Conservation (phyloP, 2,329 filamentous ascomycete genomes). For the Tolypocladium guangdongense region DNA sequence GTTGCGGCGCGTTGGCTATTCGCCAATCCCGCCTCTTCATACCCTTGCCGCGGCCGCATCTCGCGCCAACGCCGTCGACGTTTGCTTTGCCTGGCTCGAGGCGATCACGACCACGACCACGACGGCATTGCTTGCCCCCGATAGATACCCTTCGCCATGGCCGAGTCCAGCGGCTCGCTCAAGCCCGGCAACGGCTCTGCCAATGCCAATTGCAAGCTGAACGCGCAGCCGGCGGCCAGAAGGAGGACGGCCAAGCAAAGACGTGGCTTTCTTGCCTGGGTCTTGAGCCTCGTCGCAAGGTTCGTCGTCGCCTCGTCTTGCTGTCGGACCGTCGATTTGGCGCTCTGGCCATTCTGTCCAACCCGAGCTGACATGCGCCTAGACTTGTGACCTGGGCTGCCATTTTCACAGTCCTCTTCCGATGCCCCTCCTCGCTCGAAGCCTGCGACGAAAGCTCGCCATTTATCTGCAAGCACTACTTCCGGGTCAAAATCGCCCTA, state of each 20-base stretch:
- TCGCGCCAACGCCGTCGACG: neutral
- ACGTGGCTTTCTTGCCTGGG: slow-evolving; percentile 21
- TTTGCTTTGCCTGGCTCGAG: neutral
- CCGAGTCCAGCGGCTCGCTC: slow-evolving; percentile 18
- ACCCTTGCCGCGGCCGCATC: neutral
- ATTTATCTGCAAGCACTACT: slow-evolving; percentile 74
- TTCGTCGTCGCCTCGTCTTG: slow-evolving; percentile 18
- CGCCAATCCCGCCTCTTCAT: no score
- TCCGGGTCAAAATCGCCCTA: slow-evolving; percentile 50
- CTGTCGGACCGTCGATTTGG: neutral
- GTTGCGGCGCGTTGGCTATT: neutral
- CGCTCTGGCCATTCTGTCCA: neutral
- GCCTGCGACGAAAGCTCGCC: slow-evolving; percentile 61
- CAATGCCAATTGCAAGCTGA: slow-evolving; percentile 22
- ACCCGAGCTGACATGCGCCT: neutral
- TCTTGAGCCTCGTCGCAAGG: slow-evolving; percentile 44
- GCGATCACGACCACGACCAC: neutral
- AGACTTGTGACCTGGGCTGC: slow-evolving; percentile 81
- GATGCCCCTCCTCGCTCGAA: slow-evolving; percentile 63
- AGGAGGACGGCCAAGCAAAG: slow-evolving; percentile 11
- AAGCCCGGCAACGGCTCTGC: slow-evolving; percentile 29
- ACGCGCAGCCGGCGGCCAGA: slow-evolving; percentile 15
- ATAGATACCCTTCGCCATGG: slow-evolving; percentile 19
- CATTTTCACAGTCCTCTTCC: slow-evolving; percentile 69
- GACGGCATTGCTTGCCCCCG: neutral